A percentile compares a stretch with the other conserved stretches of the same genome.
Evolutionary conservation across 139 green algal species (phyloP).

Genomic region (Picochlorum sp.): DNA sequence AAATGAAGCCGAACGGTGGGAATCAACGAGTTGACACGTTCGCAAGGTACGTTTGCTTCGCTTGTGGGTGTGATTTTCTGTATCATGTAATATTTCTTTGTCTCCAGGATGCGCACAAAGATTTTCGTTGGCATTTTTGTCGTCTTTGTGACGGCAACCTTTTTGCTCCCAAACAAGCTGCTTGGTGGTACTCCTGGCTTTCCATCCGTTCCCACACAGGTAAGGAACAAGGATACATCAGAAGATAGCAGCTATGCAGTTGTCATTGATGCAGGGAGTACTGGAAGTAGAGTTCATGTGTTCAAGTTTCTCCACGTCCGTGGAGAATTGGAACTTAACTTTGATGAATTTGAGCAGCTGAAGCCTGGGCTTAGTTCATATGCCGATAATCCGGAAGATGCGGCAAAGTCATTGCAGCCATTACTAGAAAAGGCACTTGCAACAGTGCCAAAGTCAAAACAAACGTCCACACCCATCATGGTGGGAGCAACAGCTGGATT

Average conservation of each 20-base stretch:
- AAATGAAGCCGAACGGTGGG: no score
- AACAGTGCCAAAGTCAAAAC: constrained; percentile 60
- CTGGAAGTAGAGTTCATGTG: constrained; percentile 89
- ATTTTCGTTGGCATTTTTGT: constrained; percentile 1
- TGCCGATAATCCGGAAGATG: constrained; percentile 57
- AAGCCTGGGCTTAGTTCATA: constrained; percentile 89
- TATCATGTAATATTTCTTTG: no score
- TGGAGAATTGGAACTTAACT: constrained; percentile 54
- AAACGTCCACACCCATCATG: constrained; percentile 60
- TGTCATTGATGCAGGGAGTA: constrained; percentile 94
- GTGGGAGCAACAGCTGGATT: constrained; percentile 92
- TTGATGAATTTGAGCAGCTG: constrained; percentile 84
- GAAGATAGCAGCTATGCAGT: constrained; percentile 59
- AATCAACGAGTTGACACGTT: no score
- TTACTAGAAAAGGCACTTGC: constrained; percentile 75
- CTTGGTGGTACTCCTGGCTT: constrained; percentile 2
- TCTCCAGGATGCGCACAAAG: no score
- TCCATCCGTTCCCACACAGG: constrained; percentile 20
- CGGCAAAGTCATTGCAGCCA: constrained; percentile 64
- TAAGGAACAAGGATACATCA: constrained; percentile 6
- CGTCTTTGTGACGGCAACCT: constrained; percentile 3
- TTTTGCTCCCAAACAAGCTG: constrained; percentile 5
- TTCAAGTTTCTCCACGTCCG: constrained; percentile 71
- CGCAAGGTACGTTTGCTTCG: no score
- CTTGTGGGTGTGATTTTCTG: no score